Conservation (phyloP, 345 rosid genomes). For the Aquilaria sinensis region DNA sequence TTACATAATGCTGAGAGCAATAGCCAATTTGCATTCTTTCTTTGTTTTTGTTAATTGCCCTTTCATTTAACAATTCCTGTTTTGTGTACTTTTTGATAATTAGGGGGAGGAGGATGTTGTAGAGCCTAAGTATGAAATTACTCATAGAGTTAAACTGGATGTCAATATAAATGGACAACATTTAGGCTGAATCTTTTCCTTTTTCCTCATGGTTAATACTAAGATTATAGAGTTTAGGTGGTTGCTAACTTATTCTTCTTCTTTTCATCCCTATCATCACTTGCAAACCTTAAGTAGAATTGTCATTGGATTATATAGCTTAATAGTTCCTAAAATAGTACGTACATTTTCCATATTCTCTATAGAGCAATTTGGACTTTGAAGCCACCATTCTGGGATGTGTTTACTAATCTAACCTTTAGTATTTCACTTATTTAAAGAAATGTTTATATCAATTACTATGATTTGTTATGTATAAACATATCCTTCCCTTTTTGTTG, state of each 20-base stretch:
- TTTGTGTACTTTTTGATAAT: conserved; percentile 17
- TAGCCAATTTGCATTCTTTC: no score
- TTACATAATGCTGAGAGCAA: no score
- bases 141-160: conserved; percentile 88
- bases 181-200: conserved; percentile 38
- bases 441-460: no score
- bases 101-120: conserved; percentile 49
- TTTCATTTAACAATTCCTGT: neutral
- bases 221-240: neutral
- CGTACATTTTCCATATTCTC: conserved; percentile 44
- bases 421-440: no score
- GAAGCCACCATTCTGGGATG: neutral
- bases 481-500: no score
- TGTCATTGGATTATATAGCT: conserved; percentile 84
- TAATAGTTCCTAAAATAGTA: conserved; percentile 82
- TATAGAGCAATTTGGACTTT: neutral
- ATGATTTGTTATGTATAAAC: no score
- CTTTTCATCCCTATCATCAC: no score
- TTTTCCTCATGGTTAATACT: neutral
- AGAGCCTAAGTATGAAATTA: conserved; percentile 58
- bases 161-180: conserved; percentile 89
- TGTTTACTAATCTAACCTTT: no score
- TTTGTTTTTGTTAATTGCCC: no score
- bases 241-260: no score
- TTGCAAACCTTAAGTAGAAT: conserved; percentile 42